These are phyloP conservation scores for Mycena capillaripes DNA, from an alignment of 768 basidiomycete species.

Conservation along the genomic window DNA sequence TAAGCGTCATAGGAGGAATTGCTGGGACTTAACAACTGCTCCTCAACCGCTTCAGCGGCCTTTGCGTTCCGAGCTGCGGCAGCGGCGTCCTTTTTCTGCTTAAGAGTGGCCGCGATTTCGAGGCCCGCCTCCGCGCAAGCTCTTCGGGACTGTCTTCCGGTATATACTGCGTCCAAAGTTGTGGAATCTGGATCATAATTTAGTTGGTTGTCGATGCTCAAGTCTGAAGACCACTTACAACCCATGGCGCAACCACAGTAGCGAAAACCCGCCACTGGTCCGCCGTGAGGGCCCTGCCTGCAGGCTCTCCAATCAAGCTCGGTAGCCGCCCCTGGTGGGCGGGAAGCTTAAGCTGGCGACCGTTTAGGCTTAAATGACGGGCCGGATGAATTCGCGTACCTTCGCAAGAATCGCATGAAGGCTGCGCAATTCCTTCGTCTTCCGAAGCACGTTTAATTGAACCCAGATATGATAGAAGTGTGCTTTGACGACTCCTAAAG, in stretches of 20 bases:
- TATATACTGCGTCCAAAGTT: conserved; percentile 41
- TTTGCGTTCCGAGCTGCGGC: conserved; percentile 8
- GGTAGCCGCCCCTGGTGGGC: conserved; percentile 37
- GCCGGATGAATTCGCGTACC: background rate
- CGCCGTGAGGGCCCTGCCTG: conserved; percentile 50
- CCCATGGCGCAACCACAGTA: conserved; percentile 45
- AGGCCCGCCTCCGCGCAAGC: background rate
- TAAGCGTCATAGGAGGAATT: conserved; percentile 35
- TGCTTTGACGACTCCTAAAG: conserved; percentile 37
- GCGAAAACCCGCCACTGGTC: conserved; percentile 50
- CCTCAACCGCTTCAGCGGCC: background rate
- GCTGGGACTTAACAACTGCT: background rate
- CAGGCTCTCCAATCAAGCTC: conserved; percentile 45
- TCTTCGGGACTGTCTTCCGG: background rate
- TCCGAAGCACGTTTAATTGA: conserved; percentile 33
- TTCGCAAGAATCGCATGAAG: conserved; percentile 25
- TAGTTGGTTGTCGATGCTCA: background rate
- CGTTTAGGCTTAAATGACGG: background rate
- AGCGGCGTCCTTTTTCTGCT: background rate
- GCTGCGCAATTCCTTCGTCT: conserved; percentile 30
- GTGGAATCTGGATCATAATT: conserved; percentile 40
- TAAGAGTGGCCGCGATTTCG: background rate
- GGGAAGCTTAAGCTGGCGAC: conserved; percentile 20
- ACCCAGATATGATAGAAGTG: conserved; percentile 43
- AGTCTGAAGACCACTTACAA: conserved; percentile 36